phyloP scores from a whole-genome alignment of 2,329 filamentous ascomycete species.

The Cercospora citrullina region DNA sequence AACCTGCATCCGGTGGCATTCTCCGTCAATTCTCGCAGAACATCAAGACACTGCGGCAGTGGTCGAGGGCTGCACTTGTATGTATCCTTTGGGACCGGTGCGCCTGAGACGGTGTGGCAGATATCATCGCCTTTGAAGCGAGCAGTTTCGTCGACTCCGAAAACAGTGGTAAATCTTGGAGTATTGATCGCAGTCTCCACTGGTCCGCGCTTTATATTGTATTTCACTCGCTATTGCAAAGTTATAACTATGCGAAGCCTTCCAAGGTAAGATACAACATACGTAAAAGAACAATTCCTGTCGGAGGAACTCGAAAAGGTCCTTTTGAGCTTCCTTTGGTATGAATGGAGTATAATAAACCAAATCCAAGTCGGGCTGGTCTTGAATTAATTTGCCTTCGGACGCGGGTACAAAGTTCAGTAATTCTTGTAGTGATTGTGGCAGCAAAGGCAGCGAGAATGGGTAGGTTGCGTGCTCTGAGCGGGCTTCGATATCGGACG shows the following conservation, averaged over 20 bases:
- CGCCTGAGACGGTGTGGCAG: conserved; percentile 47
- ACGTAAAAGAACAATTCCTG: conserved; percentile 66
- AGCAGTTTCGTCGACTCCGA: conserved; percentile 64
- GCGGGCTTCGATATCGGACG: conserved; percentile 5
- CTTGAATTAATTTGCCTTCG: conserved; percentile 58
- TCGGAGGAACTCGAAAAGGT: conserved; percentile 70
- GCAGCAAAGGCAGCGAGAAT: conserved; percentile 53
- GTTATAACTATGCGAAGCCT: not conserved
- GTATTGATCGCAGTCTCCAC: conserved; percentile 63
- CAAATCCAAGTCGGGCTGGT: conserved; percentile 70
- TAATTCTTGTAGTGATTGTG: conserved; percentile 44
- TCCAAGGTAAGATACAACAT: not conserved
- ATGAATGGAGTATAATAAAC: conserved; percentile 76
- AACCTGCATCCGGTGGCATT: conserved; percentile 65
- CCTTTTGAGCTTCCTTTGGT: conserved; percentile 54
- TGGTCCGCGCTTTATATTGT: conserved; percentile 65
- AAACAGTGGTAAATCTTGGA: conserved; percentile 62
- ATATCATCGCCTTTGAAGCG: conserved; percentile 51
- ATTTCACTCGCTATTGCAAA: conserved; percentile 41
- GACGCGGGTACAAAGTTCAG: conserved; percentile 48
- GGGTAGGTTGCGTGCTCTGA: conserved; percentile 56
- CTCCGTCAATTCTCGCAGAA: conserved; percentile 64
- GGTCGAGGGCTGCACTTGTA: conserved; percentile 66
- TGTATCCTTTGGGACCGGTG: conserved; percentile 46
- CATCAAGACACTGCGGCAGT: conserved; percentile 68